Evolutionary conservation across 2,329 filamentous ascomycete genomes (phyloP).

Genomic region (Thelonectria rubi): DNA sequence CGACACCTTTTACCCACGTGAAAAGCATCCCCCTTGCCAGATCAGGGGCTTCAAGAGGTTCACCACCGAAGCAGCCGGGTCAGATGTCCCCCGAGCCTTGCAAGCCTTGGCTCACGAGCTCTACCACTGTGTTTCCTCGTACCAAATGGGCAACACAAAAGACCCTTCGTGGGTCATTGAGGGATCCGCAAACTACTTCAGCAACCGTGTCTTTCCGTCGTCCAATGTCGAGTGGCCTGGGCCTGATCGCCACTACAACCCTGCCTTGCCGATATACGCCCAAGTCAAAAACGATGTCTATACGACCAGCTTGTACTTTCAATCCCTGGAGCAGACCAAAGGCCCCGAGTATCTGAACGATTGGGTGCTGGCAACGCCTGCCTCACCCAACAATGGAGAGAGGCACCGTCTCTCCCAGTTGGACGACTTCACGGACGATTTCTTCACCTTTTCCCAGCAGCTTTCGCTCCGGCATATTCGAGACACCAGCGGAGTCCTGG

Average conservation of each 20-base stretch:
- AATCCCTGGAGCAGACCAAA: slow-evolving; percentile 3
- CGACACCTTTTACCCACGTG: slow-evolving; percentile 21
- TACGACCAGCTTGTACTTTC: slow-evolving; percentile 26
- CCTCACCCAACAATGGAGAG: neutral
- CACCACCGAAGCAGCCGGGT: slow-evolving; percentile 9
- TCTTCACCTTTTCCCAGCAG: slow-evolving; percentile 19
- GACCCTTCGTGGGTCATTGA: slow-evolving; percentile 19
- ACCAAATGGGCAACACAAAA: neutral
- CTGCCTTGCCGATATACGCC: slow-evolving; percentile 24
- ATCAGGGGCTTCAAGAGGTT: slow-evolving; percentile 17
- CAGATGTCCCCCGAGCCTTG: slow-evolving; percentile 12
- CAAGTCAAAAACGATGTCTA: slow-evolving; percentile 14
- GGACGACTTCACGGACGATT: neutral
- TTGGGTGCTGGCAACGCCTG: slow-evolving; percentile 19
- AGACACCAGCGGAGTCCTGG: slow-evolving; percentile 19
- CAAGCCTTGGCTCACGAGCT: slow-evolving; percentile 27
- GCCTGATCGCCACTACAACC: slow-evolving; percentile 19
- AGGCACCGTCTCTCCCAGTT: slow-evolving; percentile 20
- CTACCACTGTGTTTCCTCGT: slow-evolving; percentile 28
- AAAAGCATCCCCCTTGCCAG: slow-evolving; percentile 15
- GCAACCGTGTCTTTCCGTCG: slow-evolving; percentile 26
- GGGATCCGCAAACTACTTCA: slow-evolving; percentile 31
- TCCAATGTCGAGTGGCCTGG: slow-evolving; percentile 27
- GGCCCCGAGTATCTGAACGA: neutral
- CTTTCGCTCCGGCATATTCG: slow-evolving; percentile 21